Percentiles rank a stretch among this genome's conserved stretches.
These are phyloP conservation scores for Paspalum notatum DNA, from an alignment of 176 grass and related monocot species.

Conservation along the genomic window DNA sequence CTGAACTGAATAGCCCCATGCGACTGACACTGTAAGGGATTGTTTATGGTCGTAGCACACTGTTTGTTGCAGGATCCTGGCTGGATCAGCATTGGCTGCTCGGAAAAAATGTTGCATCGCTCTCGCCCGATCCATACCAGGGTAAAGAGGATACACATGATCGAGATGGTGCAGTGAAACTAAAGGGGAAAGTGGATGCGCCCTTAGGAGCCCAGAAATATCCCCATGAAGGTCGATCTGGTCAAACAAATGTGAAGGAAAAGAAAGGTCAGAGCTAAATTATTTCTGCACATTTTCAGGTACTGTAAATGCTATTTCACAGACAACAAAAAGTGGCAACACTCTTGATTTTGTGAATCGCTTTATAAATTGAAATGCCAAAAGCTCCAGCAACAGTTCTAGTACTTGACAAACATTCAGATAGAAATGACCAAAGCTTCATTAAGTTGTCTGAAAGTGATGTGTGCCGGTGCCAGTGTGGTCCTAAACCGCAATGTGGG, in stretches of 20 bases:
- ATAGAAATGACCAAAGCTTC: background rate
- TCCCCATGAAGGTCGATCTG: conserved; percentile 90
- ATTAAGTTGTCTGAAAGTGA: conserved; percentile 33
- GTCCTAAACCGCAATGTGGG: conserved; percentile 14
- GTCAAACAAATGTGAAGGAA: conserved; percentile 22
- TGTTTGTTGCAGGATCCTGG: conserved; percentile 83
- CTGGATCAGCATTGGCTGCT: conserved; percentile 63
- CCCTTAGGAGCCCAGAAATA: conserved; percentile 79
- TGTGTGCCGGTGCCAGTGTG: conserved; percentile 14
- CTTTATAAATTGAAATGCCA: background rate
- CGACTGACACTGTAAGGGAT: conserved; percentile 63
- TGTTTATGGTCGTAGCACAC: conserved; percentile 74
- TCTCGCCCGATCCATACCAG: conserved; percentile 62
- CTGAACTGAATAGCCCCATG: conserved; percentile 83
- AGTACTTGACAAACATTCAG: background rate
- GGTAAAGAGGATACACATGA: conserved; percentile 69
- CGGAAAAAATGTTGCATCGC: conserved; percentile 63
- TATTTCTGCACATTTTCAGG: background rate
- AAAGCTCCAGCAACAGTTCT: conserved; percentile 10
- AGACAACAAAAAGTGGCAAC: background rate
- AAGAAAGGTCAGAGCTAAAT: conserved; percentile 11
- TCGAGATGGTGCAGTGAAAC: conserved; percentile 93
- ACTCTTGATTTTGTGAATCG: conserved; percentile 23
- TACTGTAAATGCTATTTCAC: background rate
- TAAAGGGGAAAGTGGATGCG: conserved; percentile 78